Conservation (phyloP, 73 alveolate genomes). For the Tetrahymena borealis region DNA sequence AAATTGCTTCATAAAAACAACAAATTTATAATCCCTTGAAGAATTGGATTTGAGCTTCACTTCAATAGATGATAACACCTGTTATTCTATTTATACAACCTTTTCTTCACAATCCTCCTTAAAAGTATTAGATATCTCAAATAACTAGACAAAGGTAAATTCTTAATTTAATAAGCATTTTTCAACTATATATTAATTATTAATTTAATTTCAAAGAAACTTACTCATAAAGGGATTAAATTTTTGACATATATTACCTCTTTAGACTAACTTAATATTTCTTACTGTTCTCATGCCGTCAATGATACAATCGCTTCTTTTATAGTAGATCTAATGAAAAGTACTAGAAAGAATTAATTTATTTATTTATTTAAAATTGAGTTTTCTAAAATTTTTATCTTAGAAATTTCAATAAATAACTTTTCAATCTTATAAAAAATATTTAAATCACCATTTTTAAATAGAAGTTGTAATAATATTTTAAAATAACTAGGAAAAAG, state of each 20-base stretch:
- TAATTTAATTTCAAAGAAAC: neutral
- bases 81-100: neutral
- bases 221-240: neutral
- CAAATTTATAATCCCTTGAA: neutral
- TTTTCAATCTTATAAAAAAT: no score
- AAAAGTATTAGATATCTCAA: neutral
- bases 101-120: neutral
- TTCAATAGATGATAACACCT: neutral
- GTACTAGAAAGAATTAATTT: no score
- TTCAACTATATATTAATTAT: neutral
- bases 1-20: neutral
- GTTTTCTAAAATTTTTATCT: no score
- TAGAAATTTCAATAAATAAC: no score
- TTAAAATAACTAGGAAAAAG: neutral
- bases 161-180: neutral
- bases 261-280: neutral
- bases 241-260: neutral
- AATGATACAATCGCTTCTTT: neutral
- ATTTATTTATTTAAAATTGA: no score
- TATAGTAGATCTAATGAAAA: neutral
- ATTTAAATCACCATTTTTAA: no score
- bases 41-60: neutral
- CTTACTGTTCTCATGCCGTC: neutral
- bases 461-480: no score
- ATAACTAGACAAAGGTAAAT: neutral